Conservation (phyloP, 2,329 filamentous ascomycete genomes). For the Exophiala calicioides region DNA sequence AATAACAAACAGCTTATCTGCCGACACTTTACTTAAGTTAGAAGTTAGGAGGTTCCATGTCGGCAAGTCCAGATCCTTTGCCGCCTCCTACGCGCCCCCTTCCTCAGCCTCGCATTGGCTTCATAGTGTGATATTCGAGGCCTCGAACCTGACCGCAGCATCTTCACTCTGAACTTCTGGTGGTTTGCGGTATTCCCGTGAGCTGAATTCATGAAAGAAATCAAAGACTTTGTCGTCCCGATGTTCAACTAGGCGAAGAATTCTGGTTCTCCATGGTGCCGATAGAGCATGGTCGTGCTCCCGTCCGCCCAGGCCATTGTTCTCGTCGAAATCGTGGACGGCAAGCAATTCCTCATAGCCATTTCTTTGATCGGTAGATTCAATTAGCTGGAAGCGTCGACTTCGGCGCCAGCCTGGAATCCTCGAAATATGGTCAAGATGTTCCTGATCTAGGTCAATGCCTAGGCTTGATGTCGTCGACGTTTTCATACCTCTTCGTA, state of each 20-base stretch:
- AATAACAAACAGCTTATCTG: too few relatives aligned
- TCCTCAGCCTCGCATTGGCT: too few relatives aligned
- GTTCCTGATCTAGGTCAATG: slow-evolving; percentile 4
- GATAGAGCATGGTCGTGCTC: slow-evolving; percentile 3
- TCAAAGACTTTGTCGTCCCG: slow-evolving; percentile 8
- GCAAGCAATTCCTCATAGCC: slow-evolving; percentile 59
- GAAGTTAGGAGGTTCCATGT: too few relatives aligned
- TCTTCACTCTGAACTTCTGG: background rate
- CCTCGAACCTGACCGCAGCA: background rate
- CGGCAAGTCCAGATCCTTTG: too few relatives aligned
- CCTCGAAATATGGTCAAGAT: slow-evolving; percentile 5
- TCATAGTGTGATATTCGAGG: background rate
- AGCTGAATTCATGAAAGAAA: slow-evolving; percentile 8
- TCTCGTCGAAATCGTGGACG: slow-evolving; percentile 70
- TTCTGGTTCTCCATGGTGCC: slow-evolving; percentile 8
- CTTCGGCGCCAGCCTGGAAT: slow-evolving; percentile 7
- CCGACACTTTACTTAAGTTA: too few relatives aligned
- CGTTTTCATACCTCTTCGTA: slow-evolving; percentile 8
- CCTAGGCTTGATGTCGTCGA: background rate
- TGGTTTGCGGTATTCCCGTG: background rate
- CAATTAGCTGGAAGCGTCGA: slow-evolving; percentile 3
- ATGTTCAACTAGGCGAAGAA: slow-evolving; percentile 1
- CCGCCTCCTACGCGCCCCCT: too few relatives aligned
- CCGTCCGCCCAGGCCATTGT: slow-evolving; percentile 58
- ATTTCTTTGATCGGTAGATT: background rate